phyloP scores from a whole-genome alignment of 2,329 filamentous ascomycete genomes.

The Clarireedia sp. region DNA sequence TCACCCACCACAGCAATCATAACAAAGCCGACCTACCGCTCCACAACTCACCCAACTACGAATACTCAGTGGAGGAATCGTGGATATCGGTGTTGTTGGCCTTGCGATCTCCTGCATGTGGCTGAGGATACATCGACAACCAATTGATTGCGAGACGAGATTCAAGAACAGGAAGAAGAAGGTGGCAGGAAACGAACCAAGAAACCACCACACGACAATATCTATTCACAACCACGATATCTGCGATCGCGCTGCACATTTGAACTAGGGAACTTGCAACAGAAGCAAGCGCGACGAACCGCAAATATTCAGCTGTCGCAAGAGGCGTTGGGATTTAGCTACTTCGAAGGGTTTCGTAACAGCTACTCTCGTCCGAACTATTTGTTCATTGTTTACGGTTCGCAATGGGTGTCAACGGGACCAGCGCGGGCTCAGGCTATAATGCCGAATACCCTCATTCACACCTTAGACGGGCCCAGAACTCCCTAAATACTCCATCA shows the following conservation, averaged over 20 bases:
- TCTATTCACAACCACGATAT: slow-evolving; percentile 1
- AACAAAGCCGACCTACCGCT: neutral
- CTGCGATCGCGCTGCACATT: slow-evolving; percentile 7
- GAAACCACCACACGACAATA: neutral
- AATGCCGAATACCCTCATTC: slow-evolving; percentile 19
- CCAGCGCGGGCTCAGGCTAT: slow-evolving; percentile 19
- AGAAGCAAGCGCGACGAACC: neutral
- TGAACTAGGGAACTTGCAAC: neutral
- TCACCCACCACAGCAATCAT: slow-evolving; percentile 1
- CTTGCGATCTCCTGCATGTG: neutral
- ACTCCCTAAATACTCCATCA: slow-evolving; percentile 24
- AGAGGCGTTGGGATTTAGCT: neutral
- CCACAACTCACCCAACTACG: slow-evolving; percentile 1
- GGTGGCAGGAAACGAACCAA: slow-evolving; percentile 9
- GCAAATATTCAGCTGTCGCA: neutral
- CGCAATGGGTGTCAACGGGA: slow-evolving; percentile 24
- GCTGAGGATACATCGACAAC: neutral
- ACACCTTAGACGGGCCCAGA: slow-evolving; percentile 20
- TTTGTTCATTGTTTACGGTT: neutral
- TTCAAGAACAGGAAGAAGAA: neutral
- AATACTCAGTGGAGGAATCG: neutral
- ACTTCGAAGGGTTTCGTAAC: neutral
- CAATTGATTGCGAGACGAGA: slow-evolving; percentile 4
- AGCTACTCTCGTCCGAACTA: neutral
- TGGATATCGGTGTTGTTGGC: neutral